Evolutionary conservation across 805 yeast genomes (phyloP).

Genomic region (Starmerella floris): DNA sequence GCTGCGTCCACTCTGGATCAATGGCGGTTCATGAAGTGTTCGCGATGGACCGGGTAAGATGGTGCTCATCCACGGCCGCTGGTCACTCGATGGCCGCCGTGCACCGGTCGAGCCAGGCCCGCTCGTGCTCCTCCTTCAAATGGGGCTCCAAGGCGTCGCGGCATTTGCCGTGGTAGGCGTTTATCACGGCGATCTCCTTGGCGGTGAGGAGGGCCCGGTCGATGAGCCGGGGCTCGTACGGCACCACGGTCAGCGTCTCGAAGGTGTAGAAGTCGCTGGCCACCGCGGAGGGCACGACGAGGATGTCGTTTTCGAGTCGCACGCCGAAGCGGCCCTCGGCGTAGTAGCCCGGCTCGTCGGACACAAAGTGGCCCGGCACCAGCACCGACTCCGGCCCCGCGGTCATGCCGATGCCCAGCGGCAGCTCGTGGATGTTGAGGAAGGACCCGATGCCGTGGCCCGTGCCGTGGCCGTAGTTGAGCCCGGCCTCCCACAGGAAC

Average conservation of each 20-base stretch:
- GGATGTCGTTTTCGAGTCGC: conserved; percentile 74
- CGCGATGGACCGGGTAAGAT: too few species aligned
- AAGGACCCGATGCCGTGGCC: conserved; percentile 94
- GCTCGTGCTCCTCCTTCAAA: conserved; percentile 41
- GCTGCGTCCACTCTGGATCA: too few species aligned
- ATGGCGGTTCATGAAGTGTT: too few species aligned
- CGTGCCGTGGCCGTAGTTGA: conserved; percentile 87
- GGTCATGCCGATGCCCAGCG: conserved; percentile 55
- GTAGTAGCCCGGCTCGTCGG: conserved; percentile 94
- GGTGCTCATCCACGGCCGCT: too few species aligned
- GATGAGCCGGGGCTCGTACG: conserved; percentile 67
- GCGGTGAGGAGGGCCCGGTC: conserved; percentile 41
- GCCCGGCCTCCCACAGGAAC: conserved; percentile 66
- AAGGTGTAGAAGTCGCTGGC: conserved; percentile 49
- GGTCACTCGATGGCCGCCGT: conserved; percentile 1
- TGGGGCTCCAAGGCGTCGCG: conserved; percentile 40
- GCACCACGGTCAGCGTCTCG: conserved; percentile 71
- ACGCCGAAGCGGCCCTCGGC: conserved; percentile 84
- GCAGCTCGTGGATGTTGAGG: conserved; percentile 88
- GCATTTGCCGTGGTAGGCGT: conserved; percentile 49
- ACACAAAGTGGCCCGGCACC: conserved; percentile 57
- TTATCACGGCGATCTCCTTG: conserved; percentile 55
- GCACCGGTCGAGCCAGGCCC: conserved; percentile 43
- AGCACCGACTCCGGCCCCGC: conserved; percentile 39
- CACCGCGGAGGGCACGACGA: conserved; percentile 34